A percentile compares a stretch with the other conserved stretches of the same genome.
Conservation (phyloP, 2,329 filamentous ascomycete genomes). For the Exophiala alcalophila region DNA sequence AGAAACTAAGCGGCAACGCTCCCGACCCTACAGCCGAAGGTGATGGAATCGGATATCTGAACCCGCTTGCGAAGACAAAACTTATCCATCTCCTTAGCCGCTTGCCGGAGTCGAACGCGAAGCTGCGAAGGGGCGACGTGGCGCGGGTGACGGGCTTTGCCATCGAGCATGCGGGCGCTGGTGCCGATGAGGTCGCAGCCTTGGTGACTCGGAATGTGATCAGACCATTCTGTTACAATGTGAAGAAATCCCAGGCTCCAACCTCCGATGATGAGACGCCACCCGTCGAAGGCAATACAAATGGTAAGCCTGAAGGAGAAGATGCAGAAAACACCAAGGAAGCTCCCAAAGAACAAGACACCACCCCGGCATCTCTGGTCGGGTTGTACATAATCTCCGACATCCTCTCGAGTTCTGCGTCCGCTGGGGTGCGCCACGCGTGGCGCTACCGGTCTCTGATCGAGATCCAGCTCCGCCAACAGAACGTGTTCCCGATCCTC, state of each 20-base stretch:
- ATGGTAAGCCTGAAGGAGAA: slow-evolving; percentile 20
- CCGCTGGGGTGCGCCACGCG: slow-evolving; percentile 73
- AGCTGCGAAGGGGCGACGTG: slow-evolving; percentile 78
- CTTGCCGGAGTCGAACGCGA: slow-evolving; percentile 71
- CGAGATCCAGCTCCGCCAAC: slow-evolving; percentile 65
- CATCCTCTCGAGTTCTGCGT: slow-evolving; percentile 73
- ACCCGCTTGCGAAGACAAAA: slow-evolving; percentile 79
- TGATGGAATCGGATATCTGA: slow-evolving; percentile 65
- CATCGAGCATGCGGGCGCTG: slow-evolving; percentile 78
- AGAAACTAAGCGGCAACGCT: slow-evolving; percentile 27
- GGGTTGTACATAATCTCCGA: slow-evolving; percentile 78
- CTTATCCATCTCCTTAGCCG: slow-evolving; percentile 79
- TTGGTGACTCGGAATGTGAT: slow-evolving; percentile 80
- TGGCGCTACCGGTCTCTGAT: slow-evolving; percentile 85
- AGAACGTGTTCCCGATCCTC: slow-evolving; percentile 70
- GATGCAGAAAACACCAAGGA: slow-evolving; percentile 36
- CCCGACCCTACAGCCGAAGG: slow-evolving; percentile 27
- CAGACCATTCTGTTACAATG: slow-evolving; percentile 68
- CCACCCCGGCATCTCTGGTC: slow-evolving; percentile 70
- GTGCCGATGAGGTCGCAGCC: slow-evolving; percentile 87
- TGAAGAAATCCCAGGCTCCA: slow-evolving; percentile 34
- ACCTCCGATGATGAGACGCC: too few species aligned
- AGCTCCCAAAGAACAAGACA: slow-evolving; percentile 52
- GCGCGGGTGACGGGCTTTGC: slow-evolving; percentile 84
- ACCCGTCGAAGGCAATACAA: not conserved